These are phyloP conservation scores for Aurinia saxatilis DNA, from an alignment of 345 rosid genomes.

Conservation along the genomic window DNA sequence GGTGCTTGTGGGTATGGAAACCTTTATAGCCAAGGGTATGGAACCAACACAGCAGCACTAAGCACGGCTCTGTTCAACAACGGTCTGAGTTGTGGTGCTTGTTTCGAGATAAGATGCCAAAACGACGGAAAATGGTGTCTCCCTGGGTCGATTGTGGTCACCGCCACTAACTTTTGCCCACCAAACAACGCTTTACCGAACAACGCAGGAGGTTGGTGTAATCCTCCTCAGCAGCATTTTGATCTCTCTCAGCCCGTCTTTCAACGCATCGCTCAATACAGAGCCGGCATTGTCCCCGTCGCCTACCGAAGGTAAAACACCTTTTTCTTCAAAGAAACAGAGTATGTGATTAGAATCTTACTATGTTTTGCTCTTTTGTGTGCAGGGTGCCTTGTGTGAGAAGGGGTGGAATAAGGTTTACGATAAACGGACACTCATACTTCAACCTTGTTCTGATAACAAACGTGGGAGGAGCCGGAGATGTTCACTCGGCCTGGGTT, in stretches of 20 bases:
- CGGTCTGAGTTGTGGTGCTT: conserved; percentile 65
- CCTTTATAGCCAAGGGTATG: conserved; percentile 64
- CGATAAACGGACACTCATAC: conserved; percentile 73
- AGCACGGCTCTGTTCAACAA: conserved; percentile 62
- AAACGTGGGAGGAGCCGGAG: conserved; percentile 78
- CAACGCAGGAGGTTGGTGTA: conserved; percentile 84
- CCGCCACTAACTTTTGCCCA: conserved; percentile 82
- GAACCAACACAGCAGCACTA: conserved; percentile 61
- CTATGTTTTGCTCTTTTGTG: too few relatives aligned
- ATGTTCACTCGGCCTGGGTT: conserved; percentile 51
- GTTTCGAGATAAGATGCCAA: conserved; percentile 51
- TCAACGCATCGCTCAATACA: conserved; percentile 59
- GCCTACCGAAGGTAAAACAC: conserved; percentile 62
- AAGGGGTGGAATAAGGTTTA: conserved; percentile 67
- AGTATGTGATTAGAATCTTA: too few relatives aligned
- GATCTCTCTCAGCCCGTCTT: conserved; percentile 77
- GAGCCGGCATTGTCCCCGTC: conserved; percentile 70
- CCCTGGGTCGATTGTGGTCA: conserved; percentile 54
- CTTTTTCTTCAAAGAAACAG: too few relatives aligned
- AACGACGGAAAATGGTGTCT: conserved; percentile 77
- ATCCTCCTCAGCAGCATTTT: conserved; percentile 70
- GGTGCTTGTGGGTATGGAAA: conserved; percentile 86
- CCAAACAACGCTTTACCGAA: too few relatives aligned
- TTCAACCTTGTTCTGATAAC: conserved; percentile 65
- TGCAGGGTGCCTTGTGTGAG: conserved; percentile 58